phyloP scores from a whole-genome alignment of 768 basidiomycete genomes.

The Tulasnella sp. region DNA sequence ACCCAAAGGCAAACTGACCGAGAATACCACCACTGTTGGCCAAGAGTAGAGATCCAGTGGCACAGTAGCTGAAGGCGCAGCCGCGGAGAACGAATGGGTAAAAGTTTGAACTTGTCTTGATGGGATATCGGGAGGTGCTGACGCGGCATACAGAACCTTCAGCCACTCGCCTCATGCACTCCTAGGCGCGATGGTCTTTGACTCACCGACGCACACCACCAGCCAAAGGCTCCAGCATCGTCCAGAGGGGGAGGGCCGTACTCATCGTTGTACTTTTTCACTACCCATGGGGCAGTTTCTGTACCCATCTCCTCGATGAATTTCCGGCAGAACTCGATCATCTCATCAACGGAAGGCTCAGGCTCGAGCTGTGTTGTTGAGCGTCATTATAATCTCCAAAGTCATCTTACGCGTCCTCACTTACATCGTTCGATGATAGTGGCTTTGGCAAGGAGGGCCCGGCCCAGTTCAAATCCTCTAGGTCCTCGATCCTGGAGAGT shows the following conservation, averaged over 20 bases:
- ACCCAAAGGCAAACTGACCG: neutral
- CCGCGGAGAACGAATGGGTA: conserved; percentile 22
- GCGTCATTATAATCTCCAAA: neutral
- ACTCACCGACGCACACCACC: conserved; percentile 24
- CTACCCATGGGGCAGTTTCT: conserved; percentile 19
- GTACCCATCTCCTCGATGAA: conserved; percentile 20
- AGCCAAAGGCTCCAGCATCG: conserved; percentile 12
- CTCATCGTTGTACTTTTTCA: conserved; percentile 12
- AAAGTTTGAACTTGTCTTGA: conserved; percentile 24
- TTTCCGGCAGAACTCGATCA: conserved; percentile 12
- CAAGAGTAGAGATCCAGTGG: conserved; percentile 20
- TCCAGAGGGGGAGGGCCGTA: conserved; percentile 11
- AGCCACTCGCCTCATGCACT: neutral
- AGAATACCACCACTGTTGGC: conserved; percentile 24
- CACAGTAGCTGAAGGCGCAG: conserved; percentile 20
- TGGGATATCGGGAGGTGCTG: conserved; percentile 20
- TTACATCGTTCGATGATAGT: neutral
- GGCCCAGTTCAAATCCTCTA: neutral
- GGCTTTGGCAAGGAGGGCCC: neutral
- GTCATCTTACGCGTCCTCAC: neutral
- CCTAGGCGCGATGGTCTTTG: neutral
- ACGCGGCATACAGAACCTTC: neutral
- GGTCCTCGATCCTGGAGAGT: neutral
- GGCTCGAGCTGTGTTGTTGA: neutral
- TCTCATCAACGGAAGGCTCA: neutral